Conservation (phyloP, 2,329 filamentous ascomycete species). For the Penicillium sp. region DNA sequence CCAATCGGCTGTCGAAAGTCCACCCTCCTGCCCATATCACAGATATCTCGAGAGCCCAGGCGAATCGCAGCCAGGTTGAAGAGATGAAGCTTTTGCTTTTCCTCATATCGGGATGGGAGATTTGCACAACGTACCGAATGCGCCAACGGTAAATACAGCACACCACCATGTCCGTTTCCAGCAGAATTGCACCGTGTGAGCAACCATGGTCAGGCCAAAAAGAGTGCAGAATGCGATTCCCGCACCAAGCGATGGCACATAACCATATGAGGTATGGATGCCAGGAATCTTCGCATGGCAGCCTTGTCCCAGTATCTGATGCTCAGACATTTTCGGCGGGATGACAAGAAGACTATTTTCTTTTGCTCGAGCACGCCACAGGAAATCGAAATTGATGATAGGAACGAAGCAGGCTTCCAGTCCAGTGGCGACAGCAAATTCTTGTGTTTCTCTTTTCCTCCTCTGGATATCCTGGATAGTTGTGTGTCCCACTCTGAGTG, state of each 20-base stretch:
- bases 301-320: constrained; percentile 11
- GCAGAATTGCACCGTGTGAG: constrained; percentile 29
- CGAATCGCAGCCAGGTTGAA: not conserved
- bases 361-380: too few relatives aligned
- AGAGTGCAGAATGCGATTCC: constrained; percentile 31
- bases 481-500: too few relatives aligned
- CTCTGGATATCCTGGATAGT: too few relatives aligned
- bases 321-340: constrained; percentile 4
- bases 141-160: constrained; percentile 32
- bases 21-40: too few relatives aligned
- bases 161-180: constrained; percentile 39
- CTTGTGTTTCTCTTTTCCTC: too few relatives aligned
- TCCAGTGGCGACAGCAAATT: too few relatives aligned
- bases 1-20: too few relatives aligned
- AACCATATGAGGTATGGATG: constrained; percentile 27
- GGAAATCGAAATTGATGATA: too few relatives aligned
- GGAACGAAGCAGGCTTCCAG: too few relatives aligned
- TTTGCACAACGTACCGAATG: constrained; percentile 24
- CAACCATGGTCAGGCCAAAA: constrained; percentile 33
- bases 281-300: constrained; percentile 26
- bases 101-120: too few relatives aligned
- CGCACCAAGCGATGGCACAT: constrained; percentile 28
- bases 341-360: too few relatives aligned
- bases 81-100: too few relatives aligned
- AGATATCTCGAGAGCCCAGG: not conserved